A percentile compares a stretch with the other conserved stretches of the same genome.
phyloP scores from a whole-genome alignment of 2,329 filamentous ascomycete genomes.

The Aspergillus thermomutatus region DNA sequence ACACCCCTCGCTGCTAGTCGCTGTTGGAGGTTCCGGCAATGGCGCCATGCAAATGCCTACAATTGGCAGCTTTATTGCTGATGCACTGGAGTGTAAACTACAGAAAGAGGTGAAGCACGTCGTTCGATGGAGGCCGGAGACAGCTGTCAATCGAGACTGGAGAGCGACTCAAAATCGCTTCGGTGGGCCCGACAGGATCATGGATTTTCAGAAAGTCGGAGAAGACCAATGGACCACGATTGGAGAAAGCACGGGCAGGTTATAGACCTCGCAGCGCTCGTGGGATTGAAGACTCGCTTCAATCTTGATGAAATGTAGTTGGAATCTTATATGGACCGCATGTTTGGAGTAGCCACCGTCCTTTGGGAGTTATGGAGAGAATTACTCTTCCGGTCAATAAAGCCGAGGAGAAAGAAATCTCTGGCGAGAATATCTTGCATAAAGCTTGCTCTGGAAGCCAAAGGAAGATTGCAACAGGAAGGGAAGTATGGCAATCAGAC shows the following conservation, averaged over 20 bases:
- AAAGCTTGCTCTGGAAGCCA: neutral
- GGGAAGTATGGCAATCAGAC: neutral
- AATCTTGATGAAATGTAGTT: neutral
- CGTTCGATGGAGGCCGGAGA: conserved; percentile 53
- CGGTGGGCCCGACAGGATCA: conserved; percentile 47
- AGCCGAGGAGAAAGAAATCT: neutral
- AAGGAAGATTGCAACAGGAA: neutral
- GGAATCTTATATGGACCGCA: neutral
- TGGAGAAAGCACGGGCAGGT: neutral
- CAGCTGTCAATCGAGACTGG: conserved; percentile 45
- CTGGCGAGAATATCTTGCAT: neutral
- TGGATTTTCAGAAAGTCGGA: conserved; percentile 47
- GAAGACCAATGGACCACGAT: conserved; percentile 37
- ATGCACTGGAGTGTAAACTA: conserved; percentile 46
- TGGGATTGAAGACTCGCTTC: neutral
- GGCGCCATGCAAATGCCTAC: conserved; percentile 53
- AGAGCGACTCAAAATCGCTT: conserved; percentile 48
- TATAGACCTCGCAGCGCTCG: neutral
- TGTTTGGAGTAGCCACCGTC: neutral
- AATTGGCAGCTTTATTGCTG: conserved; percentile 50
- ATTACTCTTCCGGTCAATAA: neutral
- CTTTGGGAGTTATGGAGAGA: neutral
- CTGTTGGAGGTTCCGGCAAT: conserved; percentile 52
- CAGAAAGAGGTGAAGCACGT: conserved; percentile 42
- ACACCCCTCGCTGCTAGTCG: conserved; percentile 43